Evolutionary conservation across 108 stramenopile species (phyloP).

Genomic region (Craspedostauros australis): DNA sequence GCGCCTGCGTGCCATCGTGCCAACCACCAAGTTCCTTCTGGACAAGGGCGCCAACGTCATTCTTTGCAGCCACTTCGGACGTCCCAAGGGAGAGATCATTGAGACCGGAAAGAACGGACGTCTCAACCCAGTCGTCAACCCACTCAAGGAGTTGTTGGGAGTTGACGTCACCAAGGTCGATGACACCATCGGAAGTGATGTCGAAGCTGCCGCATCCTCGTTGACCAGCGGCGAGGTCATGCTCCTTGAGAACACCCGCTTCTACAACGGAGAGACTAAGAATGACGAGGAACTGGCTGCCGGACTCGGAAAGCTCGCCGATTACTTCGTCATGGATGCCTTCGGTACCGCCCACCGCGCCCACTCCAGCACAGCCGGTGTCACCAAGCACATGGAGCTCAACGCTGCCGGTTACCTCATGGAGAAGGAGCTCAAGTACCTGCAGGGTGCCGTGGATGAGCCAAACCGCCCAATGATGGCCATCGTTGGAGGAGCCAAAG

Average conservation of each 20-base stretch:
- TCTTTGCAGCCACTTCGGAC: conserved; percentile 82
- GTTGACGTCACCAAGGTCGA: conserved; percentile 56
- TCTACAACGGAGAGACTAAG: conserved; percentile 88
- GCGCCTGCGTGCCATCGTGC: conserved; percentile 78
- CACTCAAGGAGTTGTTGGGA: conserved; percentile 57
- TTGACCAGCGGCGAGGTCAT: conserved; percentile 78
- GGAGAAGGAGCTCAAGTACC: conserved; percentile 96
- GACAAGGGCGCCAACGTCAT: conserved; percentile 88
- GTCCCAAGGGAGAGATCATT: conserved; percentile 89
- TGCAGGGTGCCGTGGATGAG: conserved; percentile 92
- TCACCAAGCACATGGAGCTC: conserved; percentile 65
- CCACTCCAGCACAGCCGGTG: conserved; percentile 96
- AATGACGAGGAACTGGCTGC: conserved; percentile 73
- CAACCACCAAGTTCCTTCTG: conserved; percentile 82
- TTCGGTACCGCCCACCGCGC: conserved; percentile 99
- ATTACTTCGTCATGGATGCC: conserved; percentile 98
- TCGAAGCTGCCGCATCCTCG: conserved; percentile 67
- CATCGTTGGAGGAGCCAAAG: conserved; percentile 99
- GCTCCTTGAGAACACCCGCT: conserved; percentile 95
- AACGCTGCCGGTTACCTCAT: conserved; percentile 83
- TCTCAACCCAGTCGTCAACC: conserved; percentile 71
- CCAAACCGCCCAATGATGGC: conserved; percentile 95
- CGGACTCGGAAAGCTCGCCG: conserved; percentile 82
- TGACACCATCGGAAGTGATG: conserved; percentile 90
- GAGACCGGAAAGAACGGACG: conserved; percentile 87